Evolutionary conservation across 176 grass and related monocot genomes (phyloP), one percentile per base, ranked within the genome.

Genomic region (Areca catechu): DNA sequence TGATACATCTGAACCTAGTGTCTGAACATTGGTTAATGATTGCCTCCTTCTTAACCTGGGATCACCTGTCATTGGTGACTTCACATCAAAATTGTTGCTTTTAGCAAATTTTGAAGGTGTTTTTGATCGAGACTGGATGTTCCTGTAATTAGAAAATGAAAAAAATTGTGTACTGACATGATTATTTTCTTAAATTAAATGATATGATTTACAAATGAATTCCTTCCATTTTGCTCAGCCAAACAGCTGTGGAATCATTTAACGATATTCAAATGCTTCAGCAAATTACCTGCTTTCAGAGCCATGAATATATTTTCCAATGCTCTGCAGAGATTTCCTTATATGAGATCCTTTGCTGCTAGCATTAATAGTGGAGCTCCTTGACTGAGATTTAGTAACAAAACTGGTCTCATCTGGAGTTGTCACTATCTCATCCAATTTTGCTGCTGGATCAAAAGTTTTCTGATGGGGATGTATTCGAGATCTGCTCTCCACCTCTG

Each of bases 311-410:
- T 90, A 75, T 71, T 78, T 86, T 60, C 91, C 91, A 77, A 95
- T 81, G 63, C 57, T 95, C 61, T 90, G 91, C 56, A 95, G 82
- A 56, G 91, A 95, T 72, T 86, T 95, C 60, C 77, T 90, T 76
- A 95, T 57, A 59, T 86, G 83, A 57, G 83, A 90, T 65, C 91
- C 91, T 86, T 74, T 90, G 48, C 65, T 82, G 7, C 48, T 58
- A 5, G 69, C 70, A 73, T 28, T 86, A 56, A 62, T 37, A 19
- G 53, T 82, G 53, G 59, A 21, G 51, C 50, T 80, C 72, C 53
- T 71, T 61, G 72, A 74, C 23, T 83, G 65, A 52, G 60, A 61
- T 68, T 77, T 82, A 57, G 50, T 70, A 58, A 72, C 59, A 70
- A 79, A 73, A 63, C 22, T 71, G 66, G 65, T 52, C 48, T 69